phyloP scores from a whole-genome alignment of 352 stramenopile species.

The Phytophthora pisi region DNA sequence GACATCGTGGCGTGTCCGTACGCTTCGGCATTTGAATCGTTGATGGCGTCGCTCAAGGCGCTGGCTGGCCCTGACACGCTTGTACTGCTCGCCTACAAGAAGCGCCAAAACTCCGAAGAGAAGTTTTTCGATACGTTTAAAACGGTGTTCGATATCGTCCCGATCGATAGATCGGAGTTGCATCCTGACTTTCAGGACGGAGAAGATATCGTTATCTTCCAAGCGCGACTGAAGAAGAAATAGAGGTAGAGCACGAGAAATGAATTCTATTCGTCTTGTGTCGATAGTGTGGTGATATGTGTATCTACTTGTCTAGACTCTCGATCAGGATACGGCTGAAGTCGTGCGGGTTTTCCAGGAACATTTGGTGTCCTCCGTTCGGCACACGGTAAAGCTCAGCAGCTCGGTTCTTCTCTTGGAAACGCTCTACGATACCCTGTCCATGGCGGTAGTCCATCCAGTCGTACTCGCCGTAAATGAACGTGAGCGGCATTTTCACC shows the following conservation, averaged over 20 bases:
- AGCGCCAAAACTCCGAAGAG: constrained; percentile 64
- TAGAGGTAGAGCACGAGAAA: constrained; percentile 15
- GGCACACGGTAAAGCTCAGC: constrained; percentile 69
- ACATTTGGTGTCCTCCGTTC: constrained; percentile 79
- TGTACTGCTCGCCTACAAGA: constrained; percentile 82
- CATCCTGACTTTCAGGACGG: constrained; percentile 69
- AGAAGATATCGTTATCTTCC: constrained; percentile 70
- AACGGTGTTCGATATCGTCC: constrained; percentile 51
- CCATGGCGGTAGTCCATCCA: constrained; percentile 88
- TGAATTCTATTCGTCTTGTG: constrained; percentile 15
- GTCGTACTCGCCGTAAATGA: constrained; percentile 84
- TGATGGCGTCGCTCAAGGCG: constrained; percentile 59
- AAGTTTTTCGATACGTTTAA: constrained; percentile 69
- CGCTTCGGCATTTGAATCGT: constrained; percentile 61
- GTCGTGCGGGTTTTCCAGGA: constrained; percentile 77
- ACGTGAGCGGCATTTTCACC: constrained; percentile 82
- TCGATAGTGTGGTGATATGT: not conserved
- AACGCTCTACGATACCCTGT: constrained; percentile 61
- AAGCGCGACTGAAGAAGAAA: constrained; percentile 38
- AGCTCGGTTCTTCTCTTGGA: constrained; percentile 37
- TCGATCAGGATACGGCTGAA: constrained; percentile 75
- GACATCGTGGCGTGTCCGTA: constrained; percentile 89
- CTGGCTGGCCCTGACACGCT: constrained; percentile 49
- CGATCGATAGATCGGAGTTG: constrained; percentile 48
- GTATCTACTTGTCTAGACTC: constrained; percentile 26